Conservation (phyloP, 2,329 filamentous ascomycete genomes). For the Calonectria naviculata region DNA sequence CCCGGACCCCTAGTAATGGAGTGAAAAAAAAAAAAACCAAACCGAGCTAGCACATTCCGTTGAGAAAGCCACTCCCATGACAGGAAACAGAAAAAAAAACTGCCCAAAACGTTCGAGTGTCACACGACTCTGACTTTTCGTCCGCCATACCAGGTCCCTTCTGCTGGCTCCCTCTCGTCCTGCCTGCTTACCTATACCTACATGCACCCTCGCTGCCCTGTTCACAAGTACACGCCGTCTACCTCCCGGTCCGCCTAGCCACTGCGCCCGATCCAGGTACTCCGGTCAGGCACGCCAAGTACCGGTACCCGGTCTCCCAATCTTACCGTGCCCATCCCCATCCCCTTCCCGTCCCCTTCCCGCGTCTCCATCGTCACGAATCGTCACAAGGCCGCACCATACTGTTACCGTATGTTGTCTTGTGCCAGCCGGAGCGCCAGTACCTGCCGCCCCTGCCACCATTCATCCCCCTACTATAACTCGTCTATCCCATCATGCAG, state of each 20-base stretch:
- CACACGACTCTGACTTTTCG: constrained; percentile 34
- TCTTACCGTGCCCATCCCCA: constrained; percentile 4
- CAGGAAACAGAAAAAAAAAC: constrained; percentile 19
- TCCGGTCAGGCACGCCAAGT: background rate
- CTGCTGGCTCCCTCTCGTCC: constrained; percentile 13
- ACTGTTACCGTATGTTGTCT: constrained; percentile 20
- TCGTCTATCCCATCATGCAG: constrained; percentile 61
- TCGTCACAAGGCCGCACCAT: constrained; percentile 33
- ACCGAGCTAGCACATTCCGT: constrained; percentile 9
- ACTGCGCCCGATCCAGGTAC: background rate
- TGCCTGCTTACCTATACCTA: background rate
- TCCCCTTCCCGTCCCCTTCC: constrained; percentile 1
- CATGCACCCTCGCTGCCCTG: background rate
- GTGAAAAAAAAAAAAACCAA: constrained; percentile 1
- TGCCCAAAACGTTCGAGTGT: constrained; percentile 26
- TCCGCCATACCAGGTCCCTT: background rate
- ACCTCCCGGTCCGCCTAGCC: background rate
- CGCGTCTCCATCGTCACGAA: constrained; percentile 3
- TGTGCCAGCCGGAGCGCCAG: constrained; percentile 16
- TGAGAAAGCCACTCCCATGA: constrained; percentile 21
- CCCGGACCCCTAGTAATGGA: constrained; percentile 11
- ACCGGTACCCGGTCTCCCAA: background rate
- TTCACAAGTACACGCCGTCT: background rate
- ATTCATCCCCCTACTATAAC: constrained; percentile 37
- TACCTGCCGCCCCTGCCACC: constrained; percentile 17